A percentile compares a stretch with the other conserved stretches of the same genome.
phyloP scores from a whole-genome alignment of 1,284 basidiomycete genomes.

The Cryptococcus depauperatus region DNA sequence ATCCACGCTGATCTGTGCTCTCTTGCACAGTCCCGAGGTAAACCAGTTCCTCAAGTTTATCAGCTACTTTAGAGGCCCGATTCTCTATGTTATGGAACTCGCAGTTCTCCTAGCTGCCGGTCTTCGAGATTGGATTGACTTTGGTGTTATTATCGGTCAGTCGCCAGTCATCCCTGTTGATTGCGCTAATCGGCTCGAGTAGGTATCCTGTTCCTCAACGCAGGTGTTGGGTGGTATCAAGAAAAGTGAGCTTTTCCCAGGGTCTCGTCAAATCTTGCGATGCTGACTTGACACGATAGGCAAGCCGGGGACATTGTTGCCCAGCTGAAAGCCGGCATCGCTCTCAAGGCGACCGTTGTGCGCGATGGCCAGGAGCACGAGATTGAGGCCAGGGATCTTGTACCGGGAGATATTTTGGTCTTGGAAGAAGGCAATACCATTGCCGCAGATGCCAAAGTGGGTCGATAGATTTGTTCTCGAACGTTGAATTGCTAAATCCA shows the following conservation, averaged over 20 bases:
- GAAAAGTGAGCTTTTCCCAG: constrained; percentile 44
- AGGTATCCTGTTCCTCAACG: constrained; percentile 47
- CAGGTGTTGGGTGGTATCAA: constrained; percentile 55
- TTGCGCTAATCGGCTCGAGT: too few relatives aligned
- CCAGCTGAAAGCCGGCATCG: constrained; percentile 53
- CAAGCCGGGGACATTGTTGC: constrained; percentile 43
- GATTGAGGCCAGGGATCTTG: constrained; percentile 52
- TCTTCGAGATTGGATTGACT: constrained; percentile 53
- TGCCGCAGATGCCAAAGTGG: constrained; percentile 49
- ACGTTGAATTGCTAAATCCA: constrained; percentile 30
- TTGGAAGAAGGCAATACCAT: constrained; percentile 51
- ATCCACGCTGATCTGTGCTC: constrained; percentile 4
- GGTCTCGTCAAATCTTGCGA: constrained; percentile 1
- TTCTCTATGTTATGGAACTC: constrained; percentile 54
- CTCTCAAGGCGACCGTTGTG: constrained; percentile 48
- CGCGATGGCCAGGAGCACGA: constrained; percentile 49
- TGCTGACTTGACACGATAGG: constrained; percentile 10
- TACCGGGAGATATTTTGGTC: constrained; percentile 51
- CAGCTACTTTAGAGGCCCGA: constrained; percentile 49
- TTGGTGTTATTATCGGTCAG: constrained; percentile 51
- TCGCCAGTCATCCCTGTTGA: too few relatives aligned
- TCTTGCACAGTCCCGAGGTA: constrained; percentile 42
- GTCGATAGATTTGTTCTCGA: constrained; percentile 7
- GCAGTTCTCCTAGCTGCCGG: constrained; percentile 53
- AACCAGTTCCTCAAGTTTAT: constrained; percentile 52